Conservation (phyloP, 495 filamentous ascomycete genomes). For the Aspergillus affinis region DNA sequence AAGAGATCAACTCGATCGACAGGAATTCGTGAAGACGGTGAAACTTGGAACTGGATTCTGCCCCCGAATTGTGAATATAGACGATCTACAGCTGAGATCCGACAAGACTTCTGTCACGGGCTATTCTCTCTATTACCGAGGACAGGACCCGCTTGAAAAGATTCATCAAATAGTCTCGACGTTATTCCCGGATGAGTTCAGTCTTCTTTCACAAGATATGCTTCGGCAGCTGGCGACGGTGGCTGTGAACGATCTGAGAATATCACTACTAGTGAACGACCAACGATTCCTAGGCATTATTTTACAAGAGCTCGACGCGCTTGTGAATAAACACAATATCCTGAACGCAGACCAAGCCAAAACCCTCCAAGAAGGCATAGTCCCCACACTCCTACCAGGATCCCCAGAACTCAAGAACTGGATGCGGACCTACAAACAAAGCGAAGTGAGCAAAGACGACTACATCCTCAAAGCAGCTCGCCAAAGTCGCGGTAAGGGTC, state of each 20-base stretch:
- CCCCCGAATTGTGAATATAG: slow-evolving; percentile 7
- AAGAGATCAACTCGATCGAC: slow-evolving; percentile 24
- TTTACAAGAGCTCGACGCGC: slow-evolving; percentile 9
- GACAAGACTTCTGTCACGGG: slow-evolving; percentile 3
- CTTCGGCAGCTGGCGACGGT: slow-evolving; percentile 9
- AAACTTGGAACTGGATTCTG: slow-evolving; percentile 13
- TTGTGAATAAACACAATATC: slow-evolving; percentile 5
- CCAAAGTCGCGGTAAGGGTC: slow-evolving; percentile 33
- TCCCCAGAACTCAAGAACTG: slow-evolving; percentile 12
- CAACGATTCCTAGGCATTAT: slow-evolving; percentile 12
- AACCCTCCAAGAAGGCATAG: slow-evolving; percentile 8
- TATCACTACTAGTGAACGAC: slow-evolving; percentile 9
- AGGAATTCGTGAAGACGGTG: slow-evolving; percentile 22
- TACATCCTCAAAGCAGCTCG: slow-evolving; percentile 37
- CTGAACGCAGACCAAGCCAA: slow-evolving; percentile 9
- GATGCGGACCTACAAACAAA: neutral
- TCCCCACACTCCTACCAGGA: slow-evolving; percentile 15
- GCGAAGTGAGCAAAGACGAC: slow-evolving; percentile 16
- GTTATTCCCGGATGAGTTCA: slow-evolving; percentile 11
- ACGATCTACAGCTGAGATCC: slow-evolving; percentile 9
- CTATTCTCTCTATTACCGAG: slow-evolving; percentile 10
- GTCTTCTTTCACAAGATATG: slow-evolving; percentile 6
- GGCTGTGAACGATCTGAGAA: slow-evolving; percentile 10
- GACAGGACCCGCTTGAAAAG: slow-evolving; percentile 4
- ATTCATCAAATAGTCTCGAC: slow-evolving; percentile 7